Evolutionary conservation across 2,329 filamentous ascomycete genomes (phyloP).

Genomic region (Ambrosiella cleistominuta): DNA sequence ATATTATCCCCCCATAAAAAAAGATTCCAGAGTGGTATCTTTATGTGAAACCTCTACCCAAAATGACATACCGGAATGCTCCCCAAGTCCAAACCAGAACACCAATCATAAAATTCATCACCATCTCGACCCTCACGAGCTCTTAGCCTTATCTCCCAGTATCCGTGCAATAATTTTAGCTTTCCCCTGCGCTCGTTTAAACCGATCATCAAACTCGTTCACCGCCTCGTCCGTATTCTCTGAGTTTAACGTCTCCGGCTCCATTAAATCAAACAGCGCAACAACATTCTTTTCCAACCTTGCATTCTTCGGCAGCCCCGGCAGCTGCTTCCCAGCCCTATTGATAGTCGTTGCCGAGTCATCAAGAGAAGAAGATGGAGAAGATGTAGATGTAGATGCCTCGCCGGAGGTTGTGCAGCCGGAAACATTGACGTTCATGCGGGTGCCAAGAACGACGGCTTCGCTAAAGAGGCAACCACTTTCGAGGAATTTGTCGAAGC

Average conservation of each 20-base stretch:
- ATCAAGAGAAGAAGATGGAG: background rate
- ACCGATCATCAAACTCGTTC: conserved; percentile 73
- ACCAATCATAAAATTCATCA: background rate
- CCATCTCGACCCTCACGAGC: conserved; percentile 5
- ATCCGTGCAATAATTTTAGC: conserved; percentile 69
- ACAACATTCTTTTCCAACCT: conserved; percentile 62
- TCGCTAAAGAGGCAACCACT: conserved; percentile 64
- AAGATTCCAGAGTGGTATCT: background rate
- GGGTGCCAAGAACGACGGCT: conserved; percentile 67
- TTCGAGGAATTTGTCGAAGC: conserved; percentile 79
- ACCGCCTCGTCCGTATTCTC: conserved; percentile 79
- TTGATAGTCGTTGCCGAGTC: background rate
- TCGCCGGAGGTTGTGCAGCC: background rate
- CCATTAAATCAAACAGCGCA: conserved; percentile 58
- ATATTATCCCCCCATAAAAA: background rate
- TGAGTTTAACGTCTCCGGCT: conserved; percentile 59
- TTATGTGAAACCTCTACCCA: background rate
- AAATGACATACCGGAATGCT: background rate
- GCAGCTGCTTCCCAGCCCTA: conserved; percentile 17
- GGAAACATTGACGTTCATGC: conserved; percentile 29
- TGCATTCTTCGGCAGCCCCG: conserved; percentile 35
- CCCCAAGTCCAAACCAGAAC: background rate
- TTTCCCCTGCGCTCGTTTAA: conserved; percentile 71
- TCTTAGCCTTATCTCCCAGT: conserved; percentile 23
- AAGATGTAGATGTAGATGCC: background rate